Base-by-base conservation (phyloP, 2,329 filamentous ascomycete species). In the Daldinia sp. region DNA sequence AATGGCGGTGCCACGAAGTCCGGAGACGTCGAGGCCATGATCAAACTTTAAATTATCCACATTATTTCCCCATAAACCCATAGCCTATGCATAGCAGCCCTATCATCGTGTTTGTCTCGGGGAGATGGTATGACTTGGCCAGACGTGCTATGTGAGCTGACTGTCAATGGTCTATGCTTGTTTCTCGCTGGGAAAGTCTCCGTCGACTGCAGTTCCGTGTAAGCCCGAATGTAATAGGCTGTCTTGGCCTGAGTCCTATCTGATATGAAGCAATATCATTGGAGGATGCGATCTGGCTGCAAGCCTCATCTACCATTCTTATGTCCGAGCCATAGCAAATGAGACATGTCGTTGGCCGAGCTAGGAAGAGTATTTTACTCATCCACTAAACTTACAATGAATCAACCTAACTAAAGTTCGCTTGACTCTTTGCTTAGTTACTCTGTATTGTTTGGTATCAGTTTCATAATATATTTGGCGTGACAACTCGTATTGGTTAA, bases 241-340 rank as follows among this genome's bases (percentile, higher is more conserved):
- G 45, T 64, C 58, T 64, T 55, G 61, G 61, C 53, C 47, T 32
- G 13, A 47, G 50, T 56, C 19, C 50, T 50, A 61, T 61, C 54
- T 56, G 30, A 58, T 48, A 47, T 37, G 34, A 45, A 35, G 17
- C 27, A n/a, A 32, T 60, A 43, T 51, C 54, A 67, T 65, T 65
- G 62, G 62, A 56, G 25, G 51, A 19, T 11, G 34, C n/a, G 3
- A 29, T 59, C 61, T 37, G 53, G 64, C 55, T 62, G 55, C 55
- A 64, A 67, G 64, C 58, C 61, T 67, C 64, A 51, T 62, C 47
- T 59, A 15, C 58, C 45, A 52, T 58, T 50, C 49, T 48, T 34
- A 60, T 57, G 54, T 60, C 55, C 59, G 61, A 63, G 52, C 35
- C 52, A 52, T 61, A 61, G 29, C 60, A 13, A 32, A 23, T 13